These are phyloP conservation scores for Lactarius hatsudake DNA, from an alignment of 768 basidiomycete genomes.

Conservation along the genomic window DNA sequence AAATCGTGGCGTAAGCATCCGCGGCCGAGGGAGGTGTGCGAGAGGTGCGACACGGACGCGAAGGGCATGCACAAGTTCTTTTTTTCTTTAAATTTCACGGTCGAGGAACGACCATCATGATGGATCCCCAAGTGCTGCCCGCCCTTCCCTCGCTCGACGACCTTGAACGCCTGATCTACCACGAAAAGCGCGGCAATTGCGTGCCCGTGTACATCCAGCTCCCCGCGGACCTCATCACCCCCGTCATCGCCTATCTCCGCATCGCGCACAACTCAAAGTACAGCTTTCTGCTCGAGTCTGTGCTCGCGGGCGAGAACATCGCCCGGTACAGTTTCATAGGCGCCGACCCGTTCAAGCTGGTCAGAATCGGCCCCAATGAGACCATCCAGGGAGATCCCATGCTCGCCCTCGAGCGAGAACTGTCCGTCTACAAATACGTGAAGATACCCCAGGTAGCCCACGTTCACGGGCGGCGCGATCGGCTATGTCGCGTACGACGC, in stretches of 20 bases:
- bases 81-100: neutral
- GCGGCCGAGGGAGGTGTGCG: neutral
- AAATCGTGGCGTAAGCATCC: slow-evolving; percentile 77
- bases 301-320: slow-evolving; percentile 84
- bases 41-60: neutral
- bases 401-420: slow-evolving; percentile 76
- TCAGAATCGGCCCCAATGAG: slow-evolving; percentile 84
- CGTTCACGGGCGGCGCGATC: slow-evolving; percentile 96
- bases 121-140: slow-evolving; percentile 44
- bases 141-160: slow-evolving; percentile 70
- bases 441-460: slow-evolving; percentile 88
- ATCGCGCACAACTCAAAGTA: slow-evolving; percentile 90
- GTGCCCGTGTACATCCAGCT: slow-evolving; percentile 91
- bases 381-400: slow-evolving; percentile 87
- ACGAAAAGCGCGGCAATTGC: slow-evolving; percentile 86
- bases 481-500: slow-evolving; percentile 98
- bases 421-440: slow-evolving; percentile 83
- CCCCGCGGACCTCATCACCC: slow-evolving; percentile 94
- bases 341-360: slow-evolving; percentile 90
- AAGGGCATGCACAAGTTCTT: neutral
- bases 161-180: slow-evolving; percentile 72
- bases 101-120: neutral
- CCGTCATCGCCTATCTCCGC: slow-evolving; percentile 94
- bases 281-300: slow-evolving; percentile 93
- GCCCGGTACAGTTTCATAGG: slow-evolving; percentile 97